Evolutionary conservation across 306 rosid species (phyloP).

Genomic region (Albizia julibrissin): DNA sequence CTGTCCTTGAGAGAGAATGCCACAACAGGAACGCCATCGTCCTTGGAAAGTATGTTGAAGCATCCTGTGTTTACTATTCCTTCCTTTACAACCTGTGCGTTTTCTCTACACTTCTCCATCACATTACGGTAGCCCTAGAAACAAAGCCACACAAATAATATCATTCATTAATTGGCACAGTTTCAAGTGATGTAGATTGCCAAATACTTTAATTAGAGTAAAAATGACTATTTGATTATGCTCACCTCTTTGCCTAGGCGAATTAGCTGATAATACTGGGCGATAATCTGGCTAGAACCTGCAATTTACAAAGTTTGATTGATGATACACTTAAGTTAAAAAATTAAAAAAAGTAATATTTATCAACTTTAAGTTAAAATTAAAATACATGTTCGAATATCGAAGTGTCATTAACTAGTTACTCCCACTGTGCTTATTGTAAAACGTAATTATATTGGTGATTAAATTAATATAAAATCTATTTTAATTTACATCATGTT

Average conservation of each 20-base stretch:
- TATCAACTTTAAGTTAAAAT: no score
- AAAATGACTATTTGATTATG: not conserved
- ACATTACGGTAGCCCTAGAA: conserved; percentile 50
- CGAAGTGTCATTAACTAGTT: no score
- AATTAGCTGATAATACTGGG: conserved; percentile 66
- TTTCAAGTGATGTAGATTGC: no score
- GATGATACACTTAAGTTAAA: not conserved
- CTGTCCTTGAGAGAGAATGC: conserved; percentile 77
- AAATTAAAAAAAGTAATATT: not conserved
- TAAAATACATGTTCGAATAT: no score
- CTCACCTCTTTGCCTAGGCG: conserved; percentile 64
- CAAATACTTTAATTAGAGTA: no score
- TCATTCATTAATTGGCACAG: not conserved
- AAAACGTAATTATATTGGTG: no score
- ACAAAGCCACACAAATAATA: not conserved
- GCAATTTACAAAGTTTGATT: conserved; percentile 20
- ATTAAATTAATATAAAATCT: no score
- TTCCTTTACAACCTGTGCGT: conserved; percentile 51
- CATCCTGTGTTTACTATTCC: conserved; percentile 61
- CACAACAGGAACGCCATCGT: conserved; percentile 81
- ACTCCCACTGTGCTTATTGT: no score
- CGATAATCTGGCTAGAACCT: conserved; percentile 74
- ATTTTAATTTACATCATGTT: no score
- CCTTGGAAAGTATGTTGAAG: conserved; percentile 74
- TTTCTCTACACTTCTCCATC: conserved; percentile 66